phyloP scores from a whole-genome alignment of 2,329 filamentous ascomycete genomes.

The Fulvia fulva region DNA sequence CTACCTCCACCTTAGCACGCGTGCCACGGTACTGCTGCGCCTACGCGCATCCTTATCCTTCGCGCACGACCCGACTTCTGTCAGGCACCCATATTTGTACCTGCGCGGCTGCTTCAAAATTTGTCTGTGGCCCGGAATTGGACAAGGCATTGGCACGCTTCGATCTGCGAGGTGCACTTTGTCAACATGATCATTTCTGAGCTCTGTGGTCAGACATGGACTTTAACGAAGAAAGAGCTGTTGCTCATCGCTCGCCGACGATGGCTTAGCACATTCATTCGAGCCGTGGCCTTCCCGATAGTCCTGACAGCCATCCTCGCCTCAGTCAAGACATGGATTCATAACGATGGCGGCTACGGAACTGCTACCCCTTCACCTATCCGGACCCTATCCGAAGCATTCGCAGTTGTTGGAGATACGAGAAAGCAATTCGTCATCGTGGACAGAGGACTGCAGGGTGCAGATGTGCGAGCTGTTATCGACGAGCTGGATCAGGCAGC shows the following conservation, averaged over 20 bases:
- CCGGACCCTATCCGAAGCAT: conserved; percentile 59
- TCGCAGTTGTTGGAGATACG: conserved; percentile 53
- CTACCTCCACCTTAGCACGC: too few relatives aligned
- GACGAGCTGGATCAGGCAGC: conserved; percentile 56
- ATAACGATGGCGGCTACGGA: conserved; percentile 69
- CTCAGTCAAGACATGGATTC: conserved; percentile 71
- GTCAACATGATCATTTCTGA: conserved; percentile 11
- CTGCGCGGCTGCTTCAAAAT: too few relatives aligned
- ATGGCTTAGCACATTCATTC: conserved; percentile 49
- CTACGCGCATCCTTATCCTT: too few relatives aligned
- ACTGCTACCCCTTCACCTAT: conserved; percentile 61
- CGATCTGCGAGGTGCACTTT: too few relatives aligned
- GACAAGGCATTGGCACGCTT: too few relatives aligned
- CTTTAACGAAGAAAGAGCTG: conserved; percentile 54
- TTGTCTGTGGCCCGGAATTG: too few relatives aligned
- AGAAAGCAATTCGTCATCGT: conserved; percentile 71
- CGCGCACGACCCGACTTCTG: too few relatives aligned
- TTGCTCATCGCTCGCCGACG: conserved; percentile 50
- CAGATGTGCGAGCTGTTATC: conserved; percentile 70
- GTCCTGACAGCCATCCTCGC: conserved; percentile 46
- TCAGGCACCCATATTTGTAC: too few relatives aligned
- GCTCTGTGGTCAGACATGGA: conserved; percentile 45
- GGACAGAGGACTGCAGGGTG: conserved; percentile 63
- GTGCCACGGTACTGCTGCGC: too few relatives aligned
- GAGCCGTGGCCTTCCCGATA: conserved; percentile 53